Base-by-base conservation (phyloP, 805 yeast species). In the Saccharomycopsis amapae region DNA sequence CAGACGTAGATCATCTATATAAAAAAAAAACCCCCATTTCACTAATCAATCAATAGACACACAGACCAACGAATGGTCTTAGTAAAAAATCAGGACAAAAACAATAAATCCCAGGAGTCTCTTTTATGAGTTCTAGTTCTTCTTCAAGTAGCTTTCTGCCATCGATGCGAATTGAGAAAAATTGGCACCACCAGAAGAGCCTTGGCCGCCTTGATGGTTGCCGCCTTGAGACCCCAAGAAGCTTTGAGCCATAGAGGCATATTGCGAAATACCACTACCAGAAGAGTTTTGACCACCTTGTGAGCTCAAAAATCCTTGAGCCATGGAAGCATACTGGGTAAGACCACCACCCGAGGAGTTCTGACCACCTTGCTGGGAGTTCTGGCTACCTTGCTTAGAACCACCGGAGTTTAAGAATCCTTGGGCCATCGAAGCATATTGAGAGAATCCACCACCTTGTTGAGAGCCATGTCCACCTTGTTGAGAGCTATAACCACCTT, bases 301-400 rank as follows among this genome's bases (percentile, higher is more conserved):
- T 28, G 32, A 17, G 10, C 42, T 36, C 32, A 48, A 33, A 28
- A 46, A 46, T 2, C 33, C 32, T 25, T 38, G 40, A 17, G 52
- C 52, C 46, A 49, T 49, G 3, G 49, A 41, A n/a, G 52, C 47
- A 32, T 35, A 48, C 25, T 40, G 32, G 15, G 45, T 19, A 17
- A 44, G 44, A 24, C 28, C 13, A 15, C 42, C 33, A 17, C 38
- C 38, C n/a, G 17, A 17, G 9, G 47, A 46, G 15, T 47, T 33
- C 17, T 18, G 15, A 3, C 33, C 24, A 9, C 45, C 35, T 17
- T 32, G 40, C 10, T 23, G 20, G 5, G n/a, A n/a, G n/a, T n/a
- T n/a, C n/a, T n/a, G n/a, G n/a, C n/a, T n/a, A n/a, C n/a, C n/a
- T n/a, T n/a, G n/a, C n/a, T 42, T 20, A 39, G n/a, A n/a, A n/a